These are phyloP conservation scores for Neurospora sp. DNA, from an alignment of 495 filamentous ascomycete genomes.

Conservation along the genomic window DNA sequence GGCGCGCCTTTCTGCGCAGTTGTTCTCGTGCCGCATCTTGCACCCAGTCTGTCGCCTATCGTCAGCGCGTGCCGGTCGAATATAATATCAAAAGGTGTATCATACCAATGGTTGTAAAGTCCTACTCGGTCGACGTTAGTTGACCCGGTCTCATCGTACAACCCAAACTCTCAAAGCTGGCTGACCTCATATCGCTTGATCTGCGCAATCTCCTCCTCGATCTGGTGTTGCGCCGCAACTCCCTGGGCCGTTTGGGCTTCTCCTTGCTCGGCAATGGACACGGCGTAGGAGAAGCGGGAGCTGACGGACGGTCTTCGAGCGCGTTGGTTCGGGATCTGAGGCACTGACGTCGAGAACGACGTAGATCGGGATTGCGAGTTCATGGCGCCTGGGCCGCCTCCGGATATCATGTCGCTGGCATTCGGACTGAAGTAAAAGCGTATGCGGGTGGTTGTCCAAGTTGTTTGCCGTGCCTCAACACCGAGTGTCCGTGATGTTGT, in stretches of 20 bases:
- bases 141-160: not conserved
- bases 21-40: constrained; percentile 94
- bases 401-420: constrained; percentile 13
- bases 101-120: constrained; percentile 85
- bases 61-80: not conserved
- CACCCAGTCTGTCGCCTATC: constrained; percentile 63
- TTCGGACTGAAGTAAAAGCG: constrained; percentile 1
- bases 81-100: not conserved
- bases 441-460: not conserved
- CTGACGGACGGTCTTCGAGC: constrained; percentile 51
- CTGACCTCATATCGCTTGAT: constrained; percentile 90
- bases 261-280: constrained; percentile 53
- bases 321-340: constrained; percentile 28
- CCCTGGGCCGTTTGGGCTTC: constrained; percentile 35
- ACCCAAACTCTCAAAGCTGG: not conserved
- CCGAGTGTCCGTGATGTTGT: not conserved
- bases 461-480: not conserved
- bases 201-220: constrained; percentile 91
- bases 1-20: constrained; percentile 62
- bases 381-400: constrained; percentile 21
- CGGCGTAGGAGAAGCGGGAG: constrained; percentile 60
- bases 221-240: constrained; percentile 45
- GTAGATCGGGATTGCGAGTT: constrained; percentile 34
- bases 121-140: constrained; percentile 16
- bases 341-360: constrained; percentile 33